phyloP scores from a whole-genome alignment of 805 yeast species.

The Metschnikowia anglica region DNA sequence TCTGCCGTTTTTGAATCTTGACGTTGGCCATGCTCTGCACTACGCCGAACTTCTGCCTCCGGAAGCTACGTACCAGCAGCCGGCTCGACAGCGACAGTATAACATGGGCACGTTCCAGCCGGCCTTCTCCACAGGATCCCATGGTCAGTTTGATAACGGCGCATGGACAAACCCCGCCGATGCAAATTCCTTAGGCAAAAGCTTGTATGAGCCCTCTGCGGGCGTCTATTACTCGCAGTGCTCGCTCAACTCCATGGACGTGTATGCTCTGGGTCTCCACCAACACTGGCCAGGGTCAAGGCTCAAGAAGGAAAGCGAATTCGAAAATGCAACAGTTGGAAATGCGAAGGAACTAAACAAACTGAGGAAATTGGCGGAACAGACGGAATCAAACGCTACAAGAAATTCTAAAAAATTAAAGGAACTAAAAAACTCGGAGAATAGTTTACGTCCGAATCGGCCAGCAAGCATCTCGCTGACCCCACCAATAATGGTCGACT shows the following conservation, averaged over 20 bases:
- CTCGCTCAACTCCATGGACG: slow-evolving; percentile 2
- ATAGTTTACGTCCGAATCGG: neutral
- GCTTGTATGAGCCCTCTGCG: neutral
- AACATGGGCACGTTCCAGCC: slow-evolving; percentile 10
- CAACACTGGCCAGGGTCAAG: neutral
- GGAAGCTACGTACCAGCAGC: slow-evolving; percentile 37
- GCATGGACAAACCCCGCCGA: neutral
- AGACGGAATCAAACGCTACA: neutral
- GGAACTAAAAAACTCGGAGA: neutral
- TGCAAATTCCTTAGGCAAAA: neutral
- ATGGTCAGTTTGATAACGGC: neutral
- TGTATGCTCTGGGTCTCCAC: neutral
- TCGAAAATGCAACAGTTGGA: neutral
- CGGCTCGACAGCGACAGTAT: slow-evolving; percentile 31
- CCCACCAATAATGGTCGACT: slow-evolving; percentile 15
- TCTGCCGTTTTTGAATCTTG: slow-evolving; percentile 13
- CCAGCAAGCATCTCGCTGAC: slow-evolving; percentile 1
- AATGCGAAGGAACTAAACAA: neutral
- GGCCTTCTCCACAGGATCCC: neutral
- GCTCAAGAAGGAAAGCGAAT: neutral
- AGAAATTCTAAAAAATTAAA: neutral
- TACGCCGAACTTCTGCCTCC: slow-evolving; percentile 29
- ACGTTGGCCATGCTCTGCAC: slow-evolving; percentile 26
- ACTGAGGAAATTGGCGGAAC: neutral
- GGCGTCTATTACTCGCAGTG: neutral